Evolutionary conservation across 2,329 filamentous ascomycete genomes (phyloP).

Genomic region (Thelonectria blattea): DNA sequence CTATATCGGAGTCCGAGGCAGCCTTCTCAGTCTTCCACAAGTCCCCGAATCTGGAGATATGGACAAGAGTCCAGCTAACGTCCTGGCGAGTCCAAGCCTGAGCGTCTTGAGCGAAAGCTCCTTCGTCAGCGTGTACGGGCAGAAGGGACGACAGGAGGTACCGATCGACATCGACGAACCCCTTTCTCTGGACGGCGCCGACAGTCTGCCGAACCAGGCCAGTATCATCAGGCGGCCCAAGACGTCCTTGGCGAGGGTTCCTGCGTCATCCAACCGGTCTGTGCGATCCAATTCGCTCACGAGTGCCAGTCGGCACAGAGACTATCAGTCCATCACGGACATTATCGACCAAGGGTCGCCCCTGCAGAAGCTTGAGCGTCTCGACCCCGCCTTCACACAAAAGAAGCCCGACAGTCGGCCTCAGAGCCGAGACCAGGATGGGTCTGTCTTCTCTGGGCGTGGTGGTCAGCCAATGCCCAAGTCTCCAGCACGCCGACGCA

Average conservation of each 20-base stretch:
- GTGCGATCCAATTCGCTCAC: conserved; percentile 42
- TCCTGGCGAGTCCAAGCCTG: conserved; percentile 62
- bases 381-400: conserved; percentile 47
- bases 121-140: conserved; percentile 68
- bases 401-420: conserved; percentile 41
- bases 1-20: conserved; percentile 58
- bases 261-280: conserved; percentile 18
- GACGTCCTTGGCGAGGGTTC: conserved; percentile 29
- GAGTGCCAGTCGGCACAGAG: conserved; percentile 39
- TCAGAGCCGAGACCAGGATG: conserved; percentile 38
- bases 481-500: conserved; percentile 34
- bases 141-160: conserved; percentile 43
- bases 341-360: conserved; percentile 55
- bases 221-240: conserved; percentile 30
- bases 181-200: conserved; percentile 38
- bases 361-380: conserved; percentile 55
- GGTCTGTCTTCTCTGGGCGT: conserved; percentile 25
- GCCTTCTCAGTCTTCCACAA: conserved; percentile 57
- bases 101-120: conserved; percentile 73
- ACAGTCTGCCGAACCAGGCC: conserved; percentile 24
- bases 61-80: conserved; percentile 38
- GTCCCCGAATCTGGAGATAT: conserved; percentile 46
- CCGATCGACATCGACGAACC: conserved; percentile 40
- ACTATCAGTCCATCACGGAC: conserved; percentile 54
- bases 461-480: conserved; percentile 17